These are phyloP conservation scores for Ceratocystis cubensis DNA, from an alignment of 2,329 filamentous ascomycete species.

Conservation along the genomic window DNA sequence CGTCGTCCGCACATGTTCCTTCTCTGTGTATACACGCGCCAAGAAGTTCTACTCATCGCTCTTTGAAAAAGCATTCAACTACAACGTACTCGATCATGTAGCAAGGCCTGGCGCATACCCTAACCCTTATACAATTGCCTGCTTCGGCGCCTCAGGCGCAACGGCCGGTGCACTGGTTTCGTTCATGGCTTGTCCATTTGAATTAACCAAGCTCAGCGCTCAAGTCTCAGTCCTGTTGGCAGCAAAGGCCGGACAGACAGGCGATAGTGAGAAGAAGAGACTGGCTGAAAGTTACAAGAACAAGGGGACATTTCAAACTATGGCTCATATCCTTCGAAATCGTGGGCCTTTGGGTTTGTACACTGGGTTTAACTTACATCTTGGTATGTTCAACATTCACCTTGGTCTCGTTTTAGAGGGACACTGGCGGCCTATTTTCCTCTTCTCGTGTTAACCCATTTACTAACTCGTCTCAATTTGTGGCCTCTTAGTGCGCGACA, in stretches of 20 bases:
- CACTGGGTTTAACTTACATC: constrained; percentile 65
- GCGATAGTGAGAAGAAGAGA: constrained; percentile 40
- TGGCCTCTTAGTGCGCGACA: constrained; percentile 55
- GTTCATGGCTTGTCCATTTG: constrained; percentile 72
- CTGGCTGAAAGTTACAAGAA: constrained; percentile 61
- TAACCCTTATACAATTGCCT: constrained; percentile 58
- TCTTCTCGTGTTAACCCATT: not conserved
- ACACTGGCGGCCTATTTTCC: not conserved
- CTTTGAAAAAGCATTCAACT: constrained; percentile 52
- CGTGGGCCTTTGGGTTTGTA: constrained; percentile 63
- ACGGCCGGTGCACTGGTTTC: constrained; percentile 71
- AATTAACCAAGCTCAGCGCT: constrained; percentile 78
- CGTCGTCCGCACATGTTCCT: constrained; percentile 62
- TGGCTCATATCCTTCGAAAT: constrained; percentile 63
- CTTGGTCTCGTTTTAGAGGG: not conserved
- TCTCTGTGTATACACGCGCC: constrained; percentile 66
- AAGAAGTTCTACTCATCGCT: constrained; percentile 62
- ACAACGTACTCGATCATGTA: constrained; percentile 61
- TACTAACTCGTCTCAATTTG: constrained; percentile 11
- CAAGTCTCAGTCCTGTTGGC: constrained; percentile 73
- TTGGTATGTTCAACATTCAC: constrained; percentile 44
- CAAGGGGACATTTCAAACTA: constrained; percentile 63
- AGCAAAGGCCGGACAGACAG: constrained; percentile 27
- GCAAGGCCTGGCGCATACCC: constrained; percentile 59
- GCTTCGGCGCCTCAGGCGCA: constrained; percentile 66